Base-by-base conservation (phyloP, 352 stramenopile genomes). In the Phytophthora tentaculata region DNA sequence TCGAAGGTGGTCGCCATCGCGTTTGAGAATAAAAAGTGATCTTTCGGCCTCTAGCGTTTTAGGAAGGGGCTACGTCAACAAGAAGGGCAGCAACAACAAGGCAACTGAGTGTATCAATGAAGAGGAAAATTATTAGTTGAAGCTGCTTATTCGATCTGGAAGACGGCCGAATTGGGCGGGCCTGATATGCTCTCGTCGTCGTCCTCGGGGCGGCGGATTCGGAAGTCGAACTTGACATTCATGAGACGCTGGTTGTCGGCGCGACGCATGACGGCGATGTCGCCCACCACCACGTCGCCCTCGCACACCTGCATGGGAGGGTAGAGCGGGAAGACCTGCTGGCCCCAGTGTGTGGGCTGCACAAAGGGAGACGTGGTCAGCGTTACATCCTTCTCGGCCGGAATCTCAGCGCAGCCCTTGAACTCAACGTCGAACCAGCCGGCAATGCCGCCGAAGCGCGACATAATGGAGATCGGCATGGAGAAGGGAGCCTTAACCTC, bases 381-480 rank as follows among this genome's bases (percentile, higher is more conserved):
- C 57, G 82, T 96, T 56, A 98, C 83, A 35, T 87, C 71, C 67
- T 86, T 89, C 64, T 80, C 14, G 20, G 86, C 89, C 10, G 89
- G 89, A 64, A 94, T 89, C 58, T 95, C 80, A 1, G 67, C 59
- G 58, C 74, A 92, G 43, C 97, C 97, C 64, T 90, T 95, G 77
- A 99, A 99, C 73, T 99, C 96, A n/a, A 98, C 92, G 65, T 98
- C 98, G 74, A 99, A 99, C 98, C 98, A 99, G 56, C 97, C 96
- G 17, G 97, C 98, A 70, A 99, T 97, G 57, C 97, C 98, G 65
- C 87, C 85, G 62, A 96, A 95, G 65, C 89, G 89, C 22, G 86
- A 81, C 76, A 97, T 98, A 29, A 82, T 96, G 50, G 80, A 91
- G 64, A 98, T 84, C 37, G 77, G 71, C 59, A 97, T 91, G 55